A percentile compares a stretch with the other conserved stretches of the same genome.
Evolutionary conservation across 805 yeast species (phyloP).

Genomic region (Metschnikowia kofuensis): DNA sequence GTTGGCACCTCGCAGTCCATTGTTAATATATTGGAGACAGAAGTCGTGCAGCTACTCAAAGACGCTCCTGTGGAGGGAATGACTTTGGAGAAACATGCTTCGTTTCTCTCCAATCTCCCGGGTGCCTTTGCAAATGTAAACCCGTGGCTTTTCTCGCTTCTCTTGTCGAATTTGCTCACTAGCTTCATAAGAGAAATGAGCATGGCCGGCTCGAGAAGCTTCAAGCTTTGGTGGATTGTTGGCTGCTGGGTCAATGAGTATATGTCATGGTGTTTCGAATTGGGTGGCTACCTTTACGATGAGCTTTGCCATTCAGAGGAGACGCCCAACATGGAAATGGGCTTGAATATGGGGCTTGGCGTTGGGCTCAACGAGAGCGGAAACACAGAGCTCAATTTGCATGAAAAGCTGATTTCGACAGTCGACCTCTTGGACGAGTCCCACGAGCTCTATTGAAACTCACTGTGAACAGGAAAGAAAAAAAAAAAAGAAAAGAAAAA

Average conservation of each 20-base stretch:
- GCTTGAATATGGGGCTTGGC: background rate
- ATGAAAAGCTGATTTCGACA: too few relatives aligned
- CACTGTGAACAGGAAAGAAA: too few relatives aligned
- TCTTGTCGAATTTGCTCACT: slow-evolving; percentile 52
- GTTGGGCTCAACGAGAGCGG: too few relatives aligned
- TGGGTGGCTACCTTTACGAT: slow-evolving; percentile 49
- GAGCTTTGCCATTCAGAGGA: slow-evolving; percentile 20
- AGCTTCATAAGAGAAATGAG: slow-evolving; percentile 62
- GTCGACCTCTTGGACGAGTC: too few relatives aligned
- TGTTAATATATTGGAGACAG: slow-evolving; percentile 32
- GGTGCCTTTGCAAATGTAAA: slow-evolving; percentile 46
- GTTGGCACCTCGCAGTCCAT: too few relatives aligned
- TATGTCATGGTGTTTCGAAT: slow-evolving; percentile 63
- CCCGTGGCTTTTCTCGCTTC: slow-evolving; percentile 54
- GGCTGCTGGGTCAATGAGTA: slow-evolving; percentile 77
- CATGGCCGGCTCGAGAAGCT: slow-evolving; percentile 53
- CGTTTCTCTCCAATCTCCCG: slow-evolving; percentile 42
- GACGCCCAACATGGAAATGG: slow-evolving; percentile 1
- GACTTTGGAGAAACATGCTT: slow-evolving; percentile 17
- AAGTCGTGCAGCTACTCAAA: slow-evolving; percentile 31
- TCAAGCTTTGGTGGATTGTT: slow-evolving; percentile 74
- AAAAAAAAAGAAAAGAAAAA: too few relatives aligned
- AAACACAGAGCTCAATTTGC: too few relatives aligned
- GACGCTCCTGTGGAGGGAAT: slow-evolving; percentile 18
- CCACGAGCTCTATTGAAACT: too few relatives aligned